A percentile compares a stretch with the other conserved stretches of the same genome.
phyloP scores from a whole-genome alignment of 1,284 basidiomycete genomes.

The Sporisorium iseilematis-ciliati region DNA sequence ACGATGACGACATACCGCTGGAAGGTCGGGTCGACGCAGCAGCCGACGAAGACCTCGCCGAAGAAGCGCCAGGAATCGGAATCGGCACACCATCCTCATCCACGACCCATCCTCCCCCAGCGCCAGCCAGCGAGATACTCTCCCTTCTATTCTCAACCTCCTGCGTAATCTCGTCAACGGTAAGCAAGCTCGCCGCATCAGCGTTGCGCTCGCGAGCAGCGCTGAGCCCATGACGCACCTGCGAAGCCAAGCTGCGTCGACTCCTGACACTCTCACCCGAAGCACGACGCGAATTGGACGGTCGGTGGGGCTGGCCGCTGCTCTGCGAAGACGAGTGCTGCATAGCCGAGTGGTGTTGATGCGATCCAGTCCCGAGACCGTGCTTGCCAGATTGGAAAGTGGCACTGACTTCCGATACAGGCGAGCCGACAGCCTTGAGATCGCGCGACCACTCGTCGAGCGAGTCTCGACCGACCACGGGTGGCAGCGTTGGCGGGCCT shows the following conservation, averaged over 20 bases:
- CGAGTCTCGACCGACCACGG: conserved; percentile 53
- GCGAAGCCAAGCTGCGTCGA: conserved; percentile 55
- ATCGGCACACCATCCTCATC: conserved; percentile 69
- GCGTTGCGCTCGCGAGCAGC: conserved; percentile 75
- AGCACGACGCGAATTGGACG: conserved; percentile 45
- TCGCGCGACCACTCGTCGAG: conserved; percentile 62
- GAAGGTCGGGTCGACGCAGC: conserved; percentile 53
- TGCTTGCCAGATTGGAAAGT: conserved; percentile 25
- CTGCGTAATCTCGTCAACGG: conserved; percentile 96
- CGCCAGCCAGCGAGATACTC: conserved; percentile 70
- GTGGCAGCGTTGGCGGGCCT: conserved; percentile 54
- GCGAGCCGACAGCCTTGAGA: conserved; percentile 54
- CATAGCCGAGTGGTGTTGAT: conserved; percentile 13
- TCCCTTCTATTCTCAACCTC: conserved; percentile 87
- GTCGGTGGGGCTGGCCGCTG: conserved; percentile 26
- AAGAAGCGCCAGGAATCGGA: conserved; percentile 42
- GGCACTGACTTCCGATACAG: conserved; percentile 29
- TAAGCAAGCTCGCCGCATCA: conserved; percentile 90
- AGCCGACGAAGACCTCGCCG: conserved; percentile 32
- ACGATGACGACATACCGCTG: conserved; percentile 40
- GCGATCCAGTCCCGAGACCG: conserved; percentile 5
- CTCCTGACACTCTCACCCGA: conserved; percentile 59
- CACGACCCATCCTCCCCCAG: conserved; percentile 51
- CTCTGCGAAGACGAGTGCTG: conserved; percentile 26
- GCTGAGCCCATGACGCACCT: conserved; percentile 49